These are phyloP conservation scores for Scleromitrula shiraiana DNA, from an alignment of 2,329 filamentous ascomycete species.

Conservation along the genomic window DNA sequence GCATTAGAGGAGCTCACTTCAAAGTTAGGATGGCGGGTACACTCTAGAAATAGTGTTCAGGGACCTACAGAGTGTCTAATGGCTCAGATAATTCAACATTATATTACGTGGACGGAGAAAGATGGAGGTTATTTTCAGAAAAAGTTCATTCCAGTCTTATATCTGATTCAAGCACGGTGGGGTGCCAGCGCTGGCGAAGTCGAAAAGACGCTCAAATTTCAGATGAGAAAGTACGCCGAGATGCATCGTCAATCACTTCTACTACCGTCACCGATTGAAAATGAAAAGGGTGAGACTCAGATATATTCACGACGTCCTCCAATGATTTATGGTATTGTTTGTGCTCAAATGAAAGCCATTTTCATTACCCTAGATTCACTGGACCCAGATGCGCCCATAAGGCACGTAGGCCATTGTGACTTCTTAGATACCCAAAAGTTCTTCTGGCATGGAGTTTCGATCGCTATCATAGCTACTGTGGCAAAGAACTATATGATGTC, in stretches of 20 bases:
- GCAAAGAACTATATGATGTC: constrained; percentile 28
- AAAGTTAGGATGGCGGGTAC: constrained; percentile 20
- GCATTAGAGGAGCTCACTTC: constrained; percentile 21
- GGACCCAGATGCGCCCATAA: constrained; percentile 19
- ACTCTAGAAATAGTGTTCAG: constrained; percentile 19
- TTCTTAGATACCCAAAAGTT: constrained; percentile 24
- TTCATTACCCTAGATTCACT: constrained; percentile 28
- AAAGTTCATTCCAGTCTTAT: constrained; percentile 25
- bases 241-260: constrained; percentile 22
- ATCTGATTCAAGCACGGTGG: constrained; percentile 18
- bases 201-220: constrained; percentile 17
- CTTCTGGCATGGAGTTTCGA: constrained; percentile 31
- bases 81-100: constrained; percentile 23
- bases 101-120: constrained; percentile 29
- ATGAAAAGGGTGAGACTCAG: constrained; percentile 18
- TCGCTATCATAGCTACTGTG: constrained; percentile 27
- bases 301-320: constrained; percentile 23
- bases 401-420: constrained; percentile 25
- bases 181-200: constrained; percentile 14
- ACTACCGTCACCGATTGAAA: constrained; percentile 10
- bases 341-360: constrained; percentile 22
- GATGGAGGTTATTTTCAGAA: constrained; percentile 27
- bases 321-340: constrained; percentile 30
- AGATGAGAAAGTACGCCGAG: constrained; percentile 25
- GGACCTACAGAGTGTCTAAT: constrained; percentile 23